Percentiles rank a stretch among this genome's conserved stretches.
phyloP scores from a whole-genome alignment of 305 asterid genomes.

The Caryopteris hybrid region DNA sequence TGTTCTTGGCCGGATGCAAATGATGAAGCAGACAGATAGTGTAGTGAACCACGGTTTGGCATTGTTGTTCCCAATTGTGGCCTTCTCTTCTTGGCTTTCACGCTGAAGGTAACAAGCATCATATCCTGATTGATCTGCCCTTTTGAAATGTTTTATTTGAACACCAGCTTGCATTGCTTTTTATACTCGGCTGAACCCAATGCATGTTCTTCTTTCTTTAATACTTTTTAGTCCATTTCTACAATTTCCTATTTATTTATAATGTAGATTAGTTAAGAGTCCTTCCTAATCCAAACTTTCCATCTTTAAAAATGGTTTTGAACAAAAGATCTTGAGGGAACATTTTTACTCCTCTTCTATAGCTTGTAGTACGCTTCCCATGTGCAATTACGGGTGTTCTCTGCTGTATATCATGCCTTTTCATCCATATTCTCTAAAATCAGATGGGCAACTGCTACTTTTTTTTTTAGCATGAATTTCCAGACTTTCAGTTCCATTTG shows the following conservation, averaged over 20 bases:
- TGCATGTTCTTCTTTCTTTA: not conserved
- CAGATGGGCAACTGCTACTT: not conserved
- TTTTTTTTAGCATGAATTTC: not conserved
- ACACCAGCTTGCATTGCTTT: not conserved
- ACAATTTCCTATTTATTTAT: not conserved
- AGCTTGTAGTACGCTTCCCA: not conserved
- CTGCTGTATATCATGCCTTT: not conserved
- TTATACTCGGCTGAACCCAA: not conserved
- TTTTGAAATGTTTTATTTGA: not conserved
- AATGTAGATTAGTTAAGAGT: not conserved
- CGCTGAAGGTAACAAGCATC: conserved; percentile 38
- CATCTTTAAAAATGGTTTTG: too few relatives aligned
- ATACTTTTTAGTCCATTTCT: not conserved
- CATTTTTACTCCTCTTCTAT: not conserved
- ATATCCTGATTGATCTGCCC: not conserved
- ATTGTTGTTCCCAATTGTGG: conserved; percentile 53
- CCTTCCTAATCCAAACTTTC: too few relatives aligned
- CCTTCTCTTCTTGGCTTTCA: conserved; percentile 65
- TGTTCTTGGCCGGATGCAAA: conserved; percentile 40
- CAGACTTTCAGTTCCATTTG: not conserved
- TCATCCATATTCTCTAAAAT: not conserved
- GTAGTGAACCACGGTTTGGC: conserved; percentile 65
- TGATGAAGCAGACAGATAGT: conserved; percentile 41
- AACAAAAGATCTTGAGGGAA: not conserved
- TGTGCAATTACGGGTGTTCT: not conserved